These are phyloP conservation scores for Colletotrichum sp. DNA, from an alignment of 2,329 filamentous ascomycete species.

Conservation along the genomic window DNA sequence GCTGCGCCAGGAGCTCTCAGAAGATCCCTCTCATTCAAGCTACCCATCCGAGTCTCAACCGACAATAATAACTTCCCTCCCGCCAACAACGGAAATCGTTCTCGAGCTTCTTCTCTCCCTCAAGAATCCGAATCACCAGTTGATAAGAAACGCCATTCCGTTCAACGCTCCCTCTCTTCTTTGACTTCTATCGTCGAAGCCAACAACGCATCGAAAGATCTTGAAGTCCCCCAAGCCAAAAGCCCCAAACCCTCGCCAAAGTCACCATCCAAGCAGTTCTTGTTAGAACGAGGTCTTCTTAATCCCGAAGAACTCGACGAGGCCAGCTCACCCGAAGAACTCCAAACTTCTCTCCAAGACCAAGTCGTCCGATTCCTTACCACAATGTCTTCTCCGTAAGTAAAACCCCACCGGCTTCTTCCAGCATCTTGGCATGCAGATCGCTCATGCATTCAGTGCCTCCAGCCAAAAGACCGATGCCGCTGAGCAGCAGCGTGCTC, in stretches of 20 bases:
- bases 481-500: constrained; percentile 10
- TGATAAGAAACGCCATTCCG: neutral
- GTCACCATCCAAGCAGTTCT: constrained; percentile 13
- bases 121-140: neutral
- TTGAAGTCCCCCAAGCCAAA: neutral
- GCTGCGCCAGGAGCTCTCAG: constrained; percentile 6
- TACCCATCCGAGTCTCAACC: constrained; percentile 11
- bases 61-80: neutral
- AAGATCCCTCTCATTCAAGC: constrained; percentile 19
- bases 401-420: neutral
- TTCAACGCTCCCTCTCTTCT: neutral
- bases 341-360: constrained; percentile 10
- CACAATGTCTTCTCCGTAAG: constrained; percentile 20
- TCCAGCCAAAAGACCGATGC: neutral
- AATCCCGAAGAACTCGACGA: constrained; percentile 6
- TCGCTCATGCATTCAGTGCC: neutral
- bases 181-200: constrained; percentile 4
- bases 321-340: constrained; percentile 10
- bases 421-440: neutral
- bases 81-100: neutral
- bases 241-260: neutral
- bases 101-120: constrained; percentile 3
- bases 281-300: constrained; percentile 13
- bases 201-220: neutral
- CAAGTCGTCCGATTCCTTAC: constrained; percentile 15